Conservation (phyloP, 768 basidiomycete species). For the Scleroderma bovista region DNA sequence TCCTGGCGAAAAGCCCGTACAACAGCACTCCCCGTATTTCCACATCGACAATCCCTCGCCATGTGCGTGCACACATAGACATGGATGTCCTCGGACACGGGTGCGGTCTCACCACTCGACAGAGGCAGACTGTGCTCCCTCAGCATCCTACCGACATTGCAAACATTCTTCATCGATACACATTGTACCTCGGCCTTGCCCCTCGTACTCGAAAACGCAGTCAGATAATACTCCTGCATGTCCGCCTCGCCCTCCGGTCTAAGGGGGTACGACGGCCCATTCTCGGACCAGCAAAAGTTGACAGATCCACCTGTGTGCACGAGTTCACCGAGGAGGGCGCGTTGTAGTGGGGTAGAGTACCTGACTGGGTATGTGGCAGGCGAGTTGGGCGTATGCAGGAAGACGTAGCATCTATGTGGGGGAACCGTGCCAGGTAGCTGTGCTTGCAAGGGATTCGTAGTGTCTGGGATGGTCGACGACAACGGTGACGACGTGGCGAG, state of each 20-base stretch:
- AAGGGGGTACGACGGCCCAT: slow-evolving; percentile 12
- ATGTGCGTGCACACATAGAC: slow-evolving; percentile 79
- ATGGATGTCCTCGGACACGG: slow-evolving; percentile 25
- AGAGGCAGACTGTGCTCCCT: slow-evolving; percentile 29
- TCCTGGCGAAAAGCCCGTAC: slow-evolving; percentile 50
- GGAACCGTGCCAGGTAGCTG: slow-evolving; percentile 47
- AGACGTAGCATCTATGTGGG: slow-evolving; percentile 47
- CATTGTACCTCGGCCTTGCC: slow-evolving; percentile 46
- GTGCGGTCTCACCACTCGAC: neutral
- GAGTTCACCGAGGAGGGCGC: slow-evolving; percentile 41
- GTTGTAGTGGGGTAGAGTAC: slow-evolving; percentile 44
- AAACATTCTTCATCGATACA: slow-evolving; percentile 45
- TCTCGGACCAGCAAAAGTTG: slow-evolving; percentile 54
- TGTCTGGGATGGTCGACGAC: neutral
- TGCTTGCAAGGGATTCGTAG: neutral
- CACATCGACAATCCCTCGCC: slow-evolving; percentile 75
- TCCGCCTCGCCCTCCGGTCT: slow-evolving; percentile 9
- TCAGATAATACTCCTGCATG: slow-evolving; percentile 32
- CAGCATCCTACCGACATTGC: slow-evolving; percentile 36
- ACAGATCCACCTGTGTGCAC: slow-evolving; percentile 48
- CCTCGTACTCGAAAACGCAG: slow-evolving; percentile 45
- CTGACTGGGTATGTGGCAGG: slow-evolving; percentile 46
- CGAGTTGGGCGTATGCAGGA: slow-evolving; percentile 47
- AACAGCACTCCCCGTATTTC: slow-evolving; percentile 55
- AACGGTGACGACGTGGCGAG: neutral